Evolutionary conservation across 2,329 filamentous ascomycete genomes (phyloP).

Genomic region (Tympanopsis confertula): DNA sequence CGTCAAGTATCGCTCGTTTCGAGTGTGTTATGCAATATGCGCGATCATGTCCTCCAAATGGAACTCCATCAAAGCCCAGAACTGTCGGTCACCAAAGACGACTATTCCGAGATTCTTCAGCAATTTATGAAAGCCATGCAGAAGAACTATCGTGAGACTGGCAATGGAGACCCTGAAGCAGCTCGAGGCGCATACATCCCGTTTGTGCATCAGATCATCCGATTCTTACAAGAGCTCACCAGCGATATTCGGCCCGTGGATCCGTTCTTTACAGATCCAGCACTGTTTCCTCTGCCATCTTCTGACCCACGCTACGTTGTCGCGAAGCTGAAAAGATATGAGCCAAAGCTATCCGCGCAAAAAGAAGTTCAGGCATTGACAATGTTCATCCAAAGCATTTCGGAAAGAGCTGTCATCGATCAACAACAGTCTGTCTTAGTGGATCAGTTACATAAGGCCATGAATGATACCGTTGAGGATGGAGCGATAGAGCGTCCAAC

Average conservation of each 20-base stretch:
- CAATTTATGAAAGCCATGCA: background rate
- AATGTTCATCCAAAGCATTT: background rate
- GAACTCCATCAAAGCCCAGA: background rate
- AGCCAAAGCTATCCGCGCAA: background rate
- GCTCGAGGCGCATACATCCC: background rate
- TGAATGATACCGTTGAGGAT: background rate
- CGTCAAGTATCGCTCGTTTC: background rate
- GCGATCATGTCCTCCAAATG: background rate
- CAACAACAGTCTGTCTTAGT: background rate
- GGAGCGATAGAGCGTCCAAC: background rate
- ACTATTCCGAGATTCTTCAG: background rate
- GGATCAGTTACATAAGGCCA: background rate
- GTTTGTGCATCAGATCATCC: background rate
- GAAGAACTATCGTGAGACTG: background rate
- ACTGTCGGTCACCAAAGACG: background rate
- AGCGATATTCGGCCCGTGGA: background rate
- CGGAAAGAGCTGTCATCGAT: background rate
- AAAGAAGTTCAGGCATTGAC: background rate
- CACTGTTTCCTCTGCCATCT: background rate
- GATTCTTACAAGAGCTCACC: background rate
- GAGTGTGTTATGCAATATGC: background rate
- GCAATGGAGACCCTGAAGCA: background rate
- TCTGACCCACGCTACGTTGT: background rate
- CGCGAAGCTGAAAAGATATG: background rate
- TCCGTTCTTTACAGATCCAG: conserved; percentile 1